Base-by-base conservation (phyloP, 2,329 filamentous ascomycete species). In the Monilinia fructicola region DNA sequence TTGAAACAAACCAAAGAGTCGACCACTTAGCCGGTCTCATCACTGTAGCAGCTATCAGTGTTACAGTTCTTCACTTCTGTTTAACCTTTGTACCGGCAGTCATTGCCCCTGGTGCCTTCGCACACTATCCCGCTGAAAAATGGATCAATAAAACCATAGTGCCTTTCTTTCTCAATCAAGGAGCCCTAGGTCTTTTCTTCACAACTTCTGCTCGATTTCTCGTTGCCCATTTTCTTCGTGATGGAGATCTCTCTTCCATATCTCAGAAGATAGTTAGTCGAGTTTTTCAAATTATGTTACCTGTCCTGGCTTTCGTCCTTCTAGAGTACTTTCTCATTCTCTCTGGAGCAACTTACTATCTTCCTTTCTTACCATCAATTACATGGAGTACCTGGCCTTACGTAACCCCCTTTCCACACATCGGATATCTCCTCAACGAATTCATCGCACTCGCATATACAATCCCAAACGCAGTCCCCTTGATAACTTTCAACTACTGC, bases 161-260 rank as follows among this genome's bases (percentile, higher is more conserved):
- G 0, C 77, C 79, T 1, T 81, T 79, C 68, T 71, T 82, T 14
- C 76, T 82, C 46, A 81, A 81, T 42, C 78, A 78, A 53, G 76
- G 81, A 66, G 82, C 80, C 78, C 78, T 83, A 16, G 81, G 81
- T 26, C 78, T 80, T 31, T 82, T 83, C 74, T 79, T 83, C 72
- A 80, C 80, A 11, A 82, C 79, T 10, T 81, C 81, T 0, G 79
- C 79, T 50, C 78, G 81, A 56, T 83, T 83, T 71, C 67, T 82
- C 40, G 76, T 77, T 16, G 73, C 77, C 2, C 76, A 76, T 50
- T 83, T 81, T 62, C 75, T 83, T 11, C 76, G 74, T 55, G 78
- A 75, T 5, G 81, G 80, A 23, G 78, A 81, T 44, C 72, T 82
- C 18, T 71, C 76, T 31, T 76, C 78, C 38, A 75, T 83, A 48